Conservation (phyloP, 2,329 filamentous ascomycete genomes). For the Lachnellula suecica region DNA sequence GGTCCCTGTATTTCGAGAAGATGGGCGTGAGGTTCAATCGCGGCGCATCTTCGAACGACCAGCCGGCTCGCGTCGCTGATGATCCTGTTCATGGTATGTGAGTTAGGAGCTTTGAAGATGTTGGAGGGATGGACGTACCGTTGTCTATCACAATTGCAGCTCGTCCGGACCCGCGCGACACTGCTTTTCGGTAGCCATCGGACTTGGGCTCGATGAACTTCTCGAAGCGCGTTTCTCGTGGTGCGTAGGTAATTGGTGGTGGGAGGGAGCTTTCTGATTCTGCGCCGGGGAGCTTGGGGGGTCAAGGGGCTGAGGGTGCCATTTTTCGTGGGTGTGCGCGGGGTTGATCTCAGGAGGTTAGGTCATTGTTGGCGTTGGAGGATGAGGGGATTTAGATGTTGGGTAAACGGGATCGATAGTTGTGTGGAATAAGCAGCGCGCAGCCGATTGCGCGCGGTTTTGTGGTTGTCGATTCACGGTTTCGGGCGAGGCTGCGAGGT, state of each 20-base stretch:
- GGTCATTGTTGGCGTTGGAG: constrained; percentile 53
- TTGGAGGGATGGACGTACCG: constrained; percentile 58
- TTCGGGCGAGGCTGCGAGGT: constrained; percentile 17
- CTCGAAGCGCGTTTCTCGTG: constrained; percentile 62
- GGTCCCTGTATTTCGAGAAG: constrained; percentile 92
- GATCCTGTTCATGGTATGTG: constrained; percentile 59
- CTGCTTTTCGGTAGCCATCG: constrained; percentile 66
- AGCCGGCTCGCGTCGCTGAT: constrained; percentile 85
- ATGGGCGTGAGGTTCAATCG: constrained; percentile 81
- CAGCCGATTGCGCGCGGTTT: constrained; percentile 5
- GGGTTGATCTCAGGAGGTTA: constrained; percentile 28
- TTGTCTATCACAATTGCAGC: constrained; percentile 97
- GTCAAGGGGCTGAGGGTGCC: constrained; percentile 32
- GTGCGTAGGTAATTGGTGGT: constrained; percentile 56
- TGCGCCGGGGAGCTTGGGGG: constrained; percentile 36
- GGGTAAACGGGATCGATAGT: background rate
- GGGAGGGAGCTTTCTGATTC: constrained; percentile 47
- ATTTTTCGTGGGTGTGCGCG: constrained; percentile 28
- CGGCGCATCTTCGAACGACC: constrained; percentile 88
- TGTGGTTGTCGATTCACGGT: constrained; percentile 1
- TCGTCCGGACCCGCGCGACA: constrained; percentile 49
- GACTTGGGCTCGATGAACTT: constrained; percentile 51
- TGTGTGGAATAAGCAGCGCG: constrained; percentile 4
- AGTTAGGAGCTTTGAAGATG: constrained; percentile 15
- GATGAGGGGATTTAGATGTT: background rate